These are phyloP conservation scores for Esteya vermicola DNA, from an alignment of 2,329 filamentous ascomycete species.

Conservation along the genomic window DNA sequence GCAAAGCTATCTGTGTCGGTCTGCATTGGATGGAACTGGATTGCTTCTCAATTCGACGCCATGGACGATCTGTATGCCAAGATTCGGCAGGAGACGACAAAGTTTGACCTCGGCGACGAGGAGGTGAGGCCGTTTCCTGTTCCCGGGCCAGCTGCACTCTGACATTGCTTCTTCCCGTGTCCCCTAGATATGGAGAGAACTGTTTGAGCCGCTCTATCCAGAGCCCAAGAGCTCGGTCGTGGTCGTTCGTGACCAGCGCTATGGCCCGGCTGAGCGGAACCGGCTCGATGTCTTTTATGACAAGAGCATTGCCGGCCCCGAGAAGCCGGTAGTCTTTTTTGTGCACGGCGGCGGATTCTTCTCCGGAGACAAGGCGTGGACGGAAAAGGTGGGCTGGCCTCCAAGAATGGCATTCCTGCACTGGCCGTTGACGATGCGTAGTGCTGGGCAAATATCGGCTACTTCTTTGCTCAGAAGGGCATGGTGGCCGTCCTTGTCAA, in stretches of 20 bases:
- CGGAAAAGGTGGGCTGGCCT: slow-evolving; percentile 1
- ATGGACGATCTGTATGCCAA: neutral
- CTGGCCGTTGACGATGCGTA: neutral
- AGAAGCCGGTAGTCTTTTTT: neutral
- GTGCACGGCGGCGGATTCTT: slow-evolving; percentile 1
- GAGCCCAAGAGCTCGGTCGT: neutral
- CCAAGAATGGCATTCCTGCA: no score
- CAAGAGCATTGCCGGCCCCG: neutral
- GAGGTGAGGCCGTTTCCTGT: neutral
- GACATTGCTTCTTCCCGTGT: neutral
- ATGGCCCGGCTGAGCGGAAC: slow-evolving; percentile 1
- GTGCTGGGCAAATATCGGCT: neutral
- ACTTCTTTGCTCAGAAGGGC: neutral
- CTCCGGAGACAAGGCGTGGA: slow-evolving; percentile 1
- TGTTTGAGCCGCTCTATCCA: neutral
- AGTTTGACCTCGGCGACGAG: slow-evolving; percentile 1
- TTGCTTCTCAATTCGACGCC: no score
- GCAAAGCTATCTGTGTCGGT: no score
- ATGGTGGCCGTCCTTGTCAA: neutral
- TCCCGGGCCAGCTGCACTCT: neutral
- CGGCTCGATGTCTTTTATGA: neutral
- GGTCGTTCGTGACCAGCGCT: neutral
- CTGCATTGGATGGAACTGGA: no score
- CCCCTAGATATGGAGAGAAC: neutral
- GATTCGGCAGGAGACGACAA: neutral